Conservation (phyloP, 305 asterid genomes). For the Plantago lanceolata region DNA sequence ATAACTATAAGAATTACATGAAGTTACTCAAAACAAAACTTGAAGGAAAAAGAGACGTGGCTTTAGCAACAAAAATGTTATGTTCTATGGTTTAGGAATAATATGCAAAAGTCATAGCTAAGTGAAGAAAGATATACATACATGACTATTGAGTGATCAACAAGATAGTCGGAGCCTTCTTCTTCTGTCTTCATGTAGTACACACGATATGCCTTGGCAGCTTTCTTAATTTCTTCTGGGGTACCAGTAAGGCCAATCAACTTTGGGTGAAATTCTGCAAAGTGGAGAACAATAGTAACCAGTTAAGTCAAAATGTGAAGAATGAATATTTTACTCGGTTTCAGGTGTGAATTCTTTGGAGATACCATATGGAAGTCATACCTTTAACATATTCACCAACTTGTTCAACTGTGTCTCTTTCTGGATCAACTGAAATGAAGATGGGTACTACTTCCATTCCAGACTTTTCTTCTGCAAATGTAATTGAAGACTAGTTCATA, state of each 20-base stretch:
- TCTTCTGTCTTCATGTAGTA: slow-evolving; percentile 95
- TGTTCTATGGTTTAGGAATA: slow-evolving; percentile 7
- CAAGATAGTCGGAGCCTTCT: slow-evolving; percentile 90
- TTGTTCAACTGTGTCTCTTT: slow-evolving; percentile 87
- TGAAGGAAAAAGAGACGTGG: slow-evolving; percentile 8
- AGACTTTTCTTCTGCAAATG: slow-evolving; percentile 59
- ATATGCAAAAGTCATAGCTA: slow-evolving; percentile 7
- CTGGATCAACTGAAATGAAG: slow-evolving; percentile 93
- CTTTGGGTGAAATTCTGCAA: slow-evolving; percentile 80
- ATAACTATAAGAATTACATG: neutral
- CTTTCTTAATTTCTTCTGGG: slow-evolving; percentile 64
- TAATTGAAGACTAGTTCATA: slow-evolving; percentile 11
- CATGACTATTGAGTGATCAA: slow-evolving; percentile 96
- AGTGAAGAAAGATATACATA: slow-evolving; percentile 34
- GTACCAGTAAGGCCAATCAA: slow-evolving; percentile 80
- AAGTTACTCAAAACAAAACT: slow-evolving; percentile 7
- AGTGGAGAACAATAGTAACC: slow-evolving; percentile 10
- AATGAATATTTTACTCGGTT: neutral
- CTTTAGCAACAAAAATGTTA: slow-evolving; percentile 14
- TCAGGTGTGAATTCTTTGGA: slow-evolving; percentile 4
- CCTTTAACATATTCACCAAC: slow-evolving; percentile 86
- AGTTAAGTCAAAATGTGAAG: neutral
- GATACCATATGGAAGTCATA: slow-evolving; percentile 25
- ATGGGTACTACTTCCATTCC: slow-evolving; percentile 73
- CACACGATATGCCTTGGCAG: slow-evolving; percentile 91